A percentile compares a stretch with the other conserved stretches of the same genome.
Conservation (phyloP, 2,329 filamentous ascomycete genomes). For the Escovopsis sp. region DNA sequence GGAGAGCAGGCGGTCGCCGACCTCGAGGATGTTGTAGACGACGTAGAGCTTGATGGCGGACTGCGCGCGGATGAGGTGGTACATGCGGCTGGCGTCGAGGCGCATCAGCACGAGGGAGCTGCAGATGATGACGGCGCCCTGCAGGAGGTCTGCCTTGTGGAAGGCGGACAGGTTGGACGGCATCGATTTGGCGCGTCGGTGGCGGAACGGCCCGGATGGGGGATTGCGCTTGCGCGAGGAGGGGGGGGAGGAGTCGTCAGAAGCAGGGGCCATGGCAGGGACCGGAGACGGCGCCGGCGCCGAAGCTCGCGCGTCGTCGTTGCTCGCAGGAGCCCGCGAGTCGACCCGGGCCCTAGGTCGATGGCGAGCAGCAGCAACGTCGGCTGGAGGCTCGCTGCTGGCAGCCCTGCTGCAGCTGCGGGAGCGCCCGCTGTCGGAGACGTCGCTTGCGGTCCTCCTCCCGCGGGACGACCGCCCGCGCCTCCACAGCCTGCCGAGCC, state of each 20-base stretch:
- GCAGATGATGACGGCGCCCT: slow-evolving; percentile 73
- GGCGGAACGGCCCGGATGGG: slow-evolving; percentile 28
- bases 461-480: slow-evolving; percentile 31
- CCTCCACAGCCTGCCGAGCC: slow-evolving; percentile 64
- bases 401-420: slow-evolving; percentile 23
- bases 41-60: slow-evolving; percentile 97
- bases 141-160: slow-evolving; percentile 89
- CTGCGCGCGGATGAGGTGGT: slow-evolving; percentile 91
- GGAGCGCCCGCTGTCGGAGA: slow-evolving; percentile 23
- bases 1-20: slow-evolving; percentile 75
- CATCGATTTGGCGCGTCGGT: slow-evolving; percentile 66
- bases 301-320: slow-evolving; percentile 5
- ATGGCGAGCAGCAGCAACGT: slow-evolving; percentile 3
- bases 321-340: slow-evolving; percentile 1
- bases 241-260: too few species aligned
- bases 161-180: slow-evolving; percentile 74
- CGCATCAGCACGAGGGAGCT: slow-evolving; percentile 77
- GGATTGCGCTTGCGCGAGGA: too few species aligned
- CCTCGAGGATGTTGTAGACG: slow-evolving; percentile 94
- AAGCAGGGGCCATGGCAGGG: too few species aligned
- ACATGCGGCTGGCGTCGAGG: slow-evolving; percentile 93
- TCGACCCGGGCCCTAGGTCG: slow-evolving; percentile 2
- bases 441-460: slow-evolving; percentile 16
- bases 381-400: slow-evolving; percentile 12
- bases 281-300: slow-evolving; percentile 11